Evolutionary conservation across 306 rosid species (phyloP), one percentile per base, ranked within the genome.

Genomic region (Lagenaria siceraria): DNA sequence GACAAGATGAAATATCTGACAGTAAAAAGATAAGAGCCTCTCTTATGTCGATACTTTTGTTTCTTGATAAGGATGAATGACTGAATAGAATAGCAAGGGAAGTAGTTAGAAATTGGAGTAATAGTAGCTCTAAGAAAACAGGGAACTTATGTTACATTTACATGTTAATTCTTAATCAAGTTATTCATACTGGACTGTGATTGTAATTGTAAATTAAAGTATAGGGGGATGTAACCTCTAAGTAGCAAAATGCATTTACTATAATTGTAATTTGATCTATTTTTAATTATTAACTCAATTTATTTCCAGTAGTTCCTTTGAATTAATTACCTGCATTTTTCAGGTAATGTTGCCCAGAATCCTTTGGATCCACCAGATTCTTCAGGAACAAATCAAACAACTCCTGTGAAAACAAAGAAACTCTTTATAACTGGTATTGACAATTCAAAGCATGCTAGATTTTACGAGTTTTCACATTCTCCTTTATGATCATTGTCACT

Each of bases 351-450:
- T 77, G n/a, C 65, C 56, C 62, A 77, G 59, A 83, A 49, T 13
- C 49, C 82, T 54, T 42, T 19, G 10, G 81, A 81, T 83, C 55
- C 17, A 18, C 74, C 81, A 11, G 65, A 60, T 36, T 85, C 87
- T 74, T 75, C 75, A 14, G 87, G 80, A 79, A 79, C 78, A 77
- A 77, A 61, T 69, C 82, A 81, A 79, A 75, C 77, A 6, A 19
- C 81, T 56, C 84, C 79, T 11, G 58, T 83, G 46, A 83, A 80
- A 78, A 87, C 89, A 46, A 85, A 83, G 82, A 87, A 87, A 77
- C 89, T 85, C 7, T 87, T 87, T 78, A 78, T 87, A 27, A 87
- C 89, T 33, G 87, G 86, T 87, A 85, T 33, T 68, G 78, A 36
- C n/a, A 24, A 27, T 76, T 78, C 55, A 29, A 29, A 24, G 8